Percentiles rank a stretch among this genome's conserved stretches.
Evolutionary conservation across 78 protist species (phyloP).

Genomic region (Dictyostelium firmibasis): DNA sequence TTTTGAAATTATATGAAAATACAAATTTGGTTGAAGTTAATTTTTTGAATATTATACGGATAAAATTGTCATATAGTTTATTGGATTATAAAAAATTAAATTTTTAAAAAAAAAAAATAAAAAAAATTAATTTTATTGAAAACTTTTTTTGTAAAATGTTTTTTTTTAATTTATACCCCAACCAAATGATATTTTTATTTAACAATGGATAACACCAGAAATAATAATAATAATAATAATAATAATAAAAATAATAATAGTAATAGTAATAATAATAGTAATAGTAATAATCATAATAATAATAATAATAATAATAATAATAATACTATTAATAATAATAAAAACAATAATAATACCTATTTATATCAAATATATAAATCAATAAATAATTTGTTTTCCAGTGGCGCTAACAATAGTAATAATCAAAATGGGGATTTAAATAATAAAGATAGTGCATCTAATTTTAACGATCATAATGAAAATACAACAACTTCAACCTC

Average conservation of each 20-base stretch:
- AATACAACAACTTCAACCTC: not conserved
- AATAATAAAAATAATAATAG: not conserved
- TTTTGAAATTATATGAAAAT: too few species aligned
- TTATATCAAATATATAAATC: not conserved
- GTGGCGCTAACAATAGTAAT: not conserved
- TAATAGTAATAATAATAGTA: not conserved
- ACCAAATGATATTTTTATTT: too few species aligned
- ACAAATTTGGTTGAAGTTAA: too few species aligned
- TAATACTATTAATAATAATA: not conserved
- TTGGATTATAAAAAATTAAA: too few species aligned
- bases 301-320: not conserved
- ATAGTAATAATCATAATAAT: too few species aligned
- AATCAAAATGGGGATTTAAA: not conserved
- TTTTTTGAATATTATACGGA: too few species aligned
- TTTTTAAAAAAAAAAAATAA: too few species aligned
- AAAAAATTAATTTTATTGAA: too few species aligned
- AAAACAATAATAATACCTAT: not conserved
- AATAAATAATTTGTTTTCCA: not conserved
- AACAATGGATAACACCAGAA: too few species aligned
- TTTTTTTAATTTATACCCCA: too few species aligned
- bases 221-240: not conserved
- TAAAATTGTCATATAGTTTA: too few species aligned
- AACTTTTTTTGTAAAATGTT: too few species aligned
- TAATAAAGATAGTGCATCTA: conserved; percentile 14
- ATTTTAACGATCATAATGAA: not conserved